Evolutionary conservation across 768 basidiomycete genomes (phyloP).

Genomic region (Megacollybia marginata): DNA sequence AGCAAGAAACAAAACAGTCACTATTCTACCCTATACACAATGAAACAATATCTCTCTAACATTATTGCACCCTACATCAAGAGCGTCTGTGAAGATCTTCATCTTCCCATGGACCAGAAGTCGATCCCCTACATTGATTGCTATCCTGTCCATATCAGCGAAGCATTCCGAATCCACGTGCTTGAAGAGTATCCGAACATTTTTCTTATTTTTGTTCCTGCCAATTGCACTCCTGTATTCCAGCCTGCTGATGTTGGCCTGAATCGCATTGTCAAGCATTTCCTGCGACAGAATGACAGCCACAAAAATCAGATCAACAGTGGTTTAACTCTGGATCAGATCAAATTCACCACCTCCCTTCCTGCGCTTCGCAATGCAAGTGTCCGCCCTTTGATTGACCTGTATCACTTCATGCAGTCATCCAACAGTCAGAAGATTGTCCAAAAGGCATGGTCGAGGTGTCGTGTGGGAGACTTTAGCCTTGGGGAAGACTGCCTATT

Average conservation of each 20-base stretch:
- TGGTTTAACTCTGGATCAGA: no score
- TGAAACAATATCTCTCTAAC: conserved; percentile 15
- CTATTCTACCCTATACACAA: conserved; percentile 19
- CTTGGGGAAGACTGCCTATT: no score
- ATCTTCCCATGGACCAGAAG: conserved; percentile 5
- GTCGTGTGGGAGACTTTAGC: no score
- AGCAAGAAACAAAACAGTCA: conserved; percentile 15
- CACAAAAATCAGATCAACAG: no score
- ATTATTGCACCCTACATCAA: conserved; percentile 10
- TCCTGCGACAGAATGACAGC: conserved; percentile 9
- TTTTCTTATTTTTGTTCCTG: conserved; percentile 10
- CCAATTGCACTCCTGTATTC: conserved; percentile 11
- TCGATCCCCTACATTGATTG: conserved; percentile 13
- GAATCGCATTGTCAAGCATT: conserved; percentile 12
- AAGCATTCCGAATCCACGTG: conserved; percentile 8
- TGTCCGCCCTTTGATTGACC: no score
- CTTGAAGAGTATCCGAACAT: conserved; percentile 7
- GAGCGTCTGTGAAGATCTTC: neutral
- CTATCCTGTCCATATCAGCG: conserved; percentile 14
- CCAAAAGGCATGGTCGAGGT: no score
- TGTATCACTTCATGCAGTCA: no score
- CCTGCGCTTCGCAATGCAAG: no score
- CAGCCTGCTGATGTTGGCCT: conserved; percentile 17
- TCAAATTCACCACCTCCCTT: no score
- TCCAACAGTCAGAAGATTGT: no score